Conservation (phyloP, 208 protist species). For the Trypanosoma conorhini region DNA sequence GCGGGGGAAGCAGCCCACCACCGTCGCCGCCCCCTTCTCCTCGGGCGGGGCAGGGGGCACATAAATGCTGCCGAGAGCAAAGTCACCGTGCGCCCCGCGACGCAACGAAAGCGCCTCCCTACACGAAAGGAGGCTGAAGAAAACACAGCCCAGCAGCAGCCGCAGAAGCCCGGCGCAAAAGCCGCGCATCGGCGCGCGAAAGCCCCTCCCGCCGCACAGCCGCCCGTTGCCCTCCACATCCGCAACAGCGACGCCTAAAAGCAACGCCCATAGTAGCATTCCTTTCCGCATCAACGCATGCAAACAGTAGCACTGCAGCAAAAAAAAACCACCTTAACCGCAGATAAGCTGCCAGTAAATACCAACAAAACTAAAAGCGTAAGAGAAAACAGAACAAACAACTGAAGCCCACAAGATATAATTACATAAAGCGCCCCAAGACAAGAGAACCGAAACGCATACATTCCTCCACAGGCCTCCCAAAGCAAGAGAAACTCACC, state of each 20-base stretch:
- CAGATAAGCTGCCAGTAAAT: not conserved
- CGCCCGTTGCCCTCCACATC: not conserved
- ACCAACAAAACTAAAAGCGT: not conserved
- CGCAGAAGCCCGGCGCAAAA: not conserved
- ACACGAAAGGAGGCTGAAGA: not conserved
- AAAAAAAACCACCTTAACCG: not conserved
- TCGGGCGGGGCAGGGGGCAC: not conserved
- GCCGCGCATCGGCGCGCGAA: not conserved
- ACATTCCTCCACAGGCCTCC: not conserved
- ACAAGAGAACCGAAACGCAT: no score
- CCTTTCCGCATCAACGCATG: not conserved
- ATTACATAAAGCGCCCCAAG: not conserved
- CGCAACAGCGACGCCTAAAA: not conserved
- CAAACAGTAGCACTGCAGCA: not conserved
- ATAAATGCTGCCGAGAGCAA: not conserved
- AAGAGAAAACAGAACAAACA: slow-evolving; percentile 14
- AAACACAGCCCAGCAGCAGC: not conserved
- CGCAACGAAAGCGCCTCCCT: not conserved
- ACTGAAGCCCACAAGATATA: not conserved
- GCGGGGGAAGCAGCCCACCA: not conserved
- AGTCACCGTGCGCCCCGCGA: not conserved
- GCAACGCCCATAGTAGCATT: not conserved
- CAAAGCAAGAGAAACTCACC: slow-evolving; percentile 5
- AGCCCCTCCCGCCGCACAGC: not conserved
- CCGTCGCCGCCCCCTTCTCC: not conserved